Percentiles rank a stretch among this genome's conserved stretches.
phyloP scores from a whole-genome alignment of 345 rosid genomes.

The Turritis glabra region DNA sequence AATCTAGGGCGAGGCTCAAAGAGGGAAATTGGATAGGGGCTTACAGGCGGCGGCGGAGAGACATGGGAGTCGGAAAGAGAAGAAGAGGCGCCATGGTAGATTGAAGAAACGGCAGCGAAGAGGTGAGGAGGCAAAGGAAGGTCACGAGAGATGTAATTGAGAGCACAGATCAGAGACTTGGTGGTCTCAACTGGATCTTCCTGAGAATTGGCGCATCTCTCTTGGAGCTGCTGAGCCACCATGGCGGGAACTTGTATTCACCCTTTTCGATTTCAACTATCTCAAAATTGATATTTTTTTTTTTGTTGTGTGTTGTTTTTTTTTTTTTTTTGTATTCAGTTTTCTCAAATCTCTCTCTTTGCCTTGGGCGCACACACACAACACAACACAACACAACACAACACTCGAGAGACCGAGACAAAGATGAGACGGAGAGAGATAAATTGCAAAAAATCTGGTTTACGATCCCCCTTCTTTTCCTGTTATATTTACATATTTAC shows the following conservation, averaged over 20 bases:
- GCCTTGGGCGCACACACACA: conserved; percentile 14
- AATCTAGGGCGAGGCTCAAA: conserved; percentile 1
- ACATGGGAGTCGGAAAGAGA: conserved; percentile 71
- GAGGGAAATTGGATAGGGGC: neutral
- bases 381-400: neutral
- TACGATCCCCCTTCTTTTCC: conserved; percentile 7
- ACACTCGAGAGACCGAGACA: conserved; percentile 29
- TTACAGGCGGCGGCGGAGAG: conserved; percentile 48
- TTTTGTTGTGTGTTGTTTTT: neutral
- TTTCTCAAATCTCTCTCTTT: conserved; percentile 15
- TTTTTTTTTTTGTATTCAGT: neutral
- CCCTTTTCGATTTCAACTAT: conserved; percentile 36
- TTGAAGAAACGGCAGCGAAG: conserved; percentile 62
- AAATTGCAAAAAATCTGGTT: conserved; percentile 17
- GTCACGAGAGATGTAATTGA: conserved; percentile 82
- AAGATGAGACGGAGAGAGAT: conserved; percentile 25
- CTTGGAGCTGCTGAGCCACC: conserved; percentile 64
- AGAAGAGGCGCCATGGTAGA: conserved; percentile 50
- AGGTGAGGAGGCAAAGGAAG: conserved; percentile 86
- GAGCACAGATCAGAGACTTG: conserved; percentile 79
- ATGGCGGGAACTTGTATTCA: conserved; percentile 64
- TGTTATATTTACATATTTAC: conserved; percentile 22
- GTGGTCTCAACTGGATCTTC: conserved; percentile 53
- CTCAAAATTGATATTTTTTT: conserved; percentile 18
- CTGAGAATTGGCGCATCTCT: conserved; percentile 40